Conservation (phyloP, 2,329 filamentous ascomycete genomes). For the Didymella lethalis region DNA sequence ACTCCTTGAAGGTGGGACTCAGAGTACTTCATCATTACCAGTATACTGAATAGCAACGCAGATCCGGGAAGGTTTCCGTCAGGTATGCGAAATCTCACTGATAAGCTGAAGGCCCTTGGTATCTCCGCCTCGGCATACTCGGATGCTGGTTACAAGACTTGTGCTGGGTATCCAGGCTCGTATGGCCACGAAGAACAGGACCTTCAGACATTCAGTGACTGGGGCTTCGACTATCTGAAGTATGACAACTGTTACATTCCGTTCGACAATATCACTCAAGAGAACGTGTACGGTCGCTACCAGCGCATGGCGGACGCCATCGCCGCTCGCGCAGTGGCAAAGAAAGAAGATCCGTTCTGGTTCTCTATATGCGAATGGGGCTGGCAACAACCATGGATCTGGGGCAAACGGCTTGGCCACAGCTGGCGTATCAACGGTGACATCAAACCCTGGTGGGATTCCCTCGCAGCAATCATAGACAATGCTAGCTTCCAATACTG, state of each 20-base stretch:
- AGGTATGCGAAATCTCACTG: slow-evolving; percentile 16
- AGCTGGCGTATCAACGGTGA: slow-evolving; percentile 39
- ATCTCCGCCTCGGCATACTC: slow-evolving; percentile 54
- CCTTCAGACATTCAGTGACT: slow-evolving; percentile 61
- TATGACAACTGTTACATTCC: slow-evolving; percentile 48
- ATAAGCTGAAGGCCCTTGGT: slow-evolving; percentile 14
- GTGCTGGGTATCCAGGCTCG: slow-evolving; percentile 64
- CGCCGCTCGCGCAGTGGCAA: slow-evolving; percentile 43
- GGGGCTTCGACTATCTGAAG: slow-evolving; percentile 41
- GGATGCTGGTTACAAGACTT: slow-evolving; percentile 59
- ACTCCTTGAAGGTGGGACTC: slow-evolving; percentile 8
- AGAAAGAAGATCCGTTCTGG: slow-evolving; percentile 28
- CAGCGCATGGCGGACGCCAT: slow-evolving; percentile 52
- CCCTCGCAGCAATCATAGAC: slow-evolving; percentile 35
- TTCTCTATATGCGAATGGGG: slow-evolving; percentile 46
- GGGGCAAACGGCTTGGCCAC: slow-evolving; percentile 38
- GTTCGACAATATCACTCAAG: slow-evolving; percentile 38
- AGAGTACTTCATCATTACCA: no score
- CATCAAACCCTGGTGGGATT: slow-evolving; percentile 35
- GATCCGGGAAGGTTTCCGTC: slow-evolving; percentile 18
- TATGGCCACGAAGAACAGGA: slow-evolving; percentile 58
- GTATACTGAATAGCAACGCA: not conserved
- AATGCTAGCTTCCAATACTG: slow-evolving; percentile 32
- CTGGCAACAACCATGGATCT: slow-evolving; percentile 31
- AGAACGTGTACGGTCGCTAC: slow-evolving; percentile 38